Conservation (phyloP, 2,329 filamentous ascomycete species). For the Nothophaeocryptopus gaeumannii region DNA sequence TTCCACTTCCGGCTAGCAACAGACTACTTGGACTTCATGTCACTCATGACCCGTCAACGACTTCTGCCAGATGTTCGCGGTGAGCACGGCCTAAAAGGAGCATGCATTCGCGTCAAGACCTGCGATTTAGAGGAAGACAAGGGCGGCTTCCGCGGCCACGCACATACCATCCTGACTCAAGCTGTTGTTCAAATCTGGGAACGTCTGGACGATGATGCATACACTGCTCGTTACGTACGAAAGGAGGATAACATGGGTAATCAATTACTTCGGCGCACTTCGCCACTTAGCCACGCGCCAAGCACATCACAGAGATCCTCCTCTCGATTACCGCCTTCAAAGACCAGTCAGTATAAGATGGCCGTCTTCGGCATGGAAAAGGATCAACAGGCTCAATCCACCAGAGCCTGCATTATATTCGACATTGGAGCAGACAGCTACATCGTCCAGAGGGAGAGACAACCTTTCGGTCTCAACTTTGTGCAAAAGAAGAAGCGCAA, state of each 20-base stretch:
- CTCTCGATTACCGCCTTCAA: not conserved
- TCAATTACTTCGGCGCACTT: not conserved
- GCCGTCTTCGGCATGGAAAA: conserved; percentile 1
- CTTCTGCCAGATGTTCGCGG: conserved; percentile 2
- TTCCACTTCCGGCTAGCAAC: conserved; percentile 3
- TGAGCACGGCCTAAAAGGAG: not conserved
- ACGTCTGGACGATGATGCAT: conserved; percentile 1
- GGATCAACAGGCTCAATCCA: not conserved
- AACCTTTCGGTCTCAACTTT: not conserved
- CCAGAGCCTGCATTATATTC: not conserved
- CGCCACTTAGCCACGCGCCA: not conserved
- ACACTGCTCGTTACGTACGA: not conserved
- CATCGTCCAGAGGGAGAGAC: not conserved
- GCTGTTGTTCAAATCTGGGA: conserved; percentile 9
- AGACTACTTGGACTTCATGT: conserved; percentile 7
- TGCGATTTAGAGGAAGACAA: conserved; percentile 1
- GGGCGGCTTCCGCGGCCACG: not conserved
- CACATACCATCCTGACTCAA: not conserved
- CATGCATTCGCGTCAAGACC: conserved; percentile 1
- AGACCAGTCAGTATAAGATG: conserved; percentile 9
- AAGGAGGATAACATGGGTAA: not conserved
- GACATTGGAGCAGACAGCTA: conserved; percentile 6
- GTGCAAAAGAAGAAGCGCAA: not conserved
- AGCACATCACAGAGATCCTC: not conserved
- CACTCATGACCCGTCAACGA: conserved; percentile 1